Evolutionary conservation across 1,284 basidiomycete species (phyloP), one percentile per base, ranked within the genome.

Genomic region (Cystobasidium slooffiae): DNA sequence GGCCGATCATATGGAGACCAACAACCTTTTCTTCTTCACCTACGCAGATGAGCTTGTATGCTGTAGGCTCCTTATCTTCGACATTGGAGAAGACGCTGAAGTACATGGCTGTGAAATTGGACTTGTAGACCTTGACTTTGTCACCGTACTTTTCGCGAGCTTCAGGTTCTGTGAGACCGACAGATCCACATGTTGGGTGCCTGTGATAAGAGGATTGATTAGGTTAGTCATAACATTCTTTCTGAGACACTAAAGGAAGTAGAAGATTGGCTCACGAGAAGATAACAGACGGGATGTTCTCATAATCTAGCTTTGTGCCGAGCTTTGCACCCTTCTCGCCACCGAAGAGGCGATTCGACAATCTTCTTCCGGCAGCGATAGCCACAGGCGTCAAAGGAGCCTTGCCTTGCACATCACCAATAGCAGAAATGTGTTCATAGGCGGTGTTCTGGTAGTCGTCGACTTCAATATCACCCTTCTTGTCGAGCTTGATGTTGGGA

Each of bases 351-450:
- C 97, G 86, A 85, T 98, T 99, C 64, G 90, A 87, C 51, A 98
- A 84, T 76, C 93, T 86, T 73, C 96, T 86, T 31, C 94, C 96
- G 6, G 97, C 97, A 62, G 96, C 96, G 76, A 99, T 97, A 24
- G 96, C 97, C 6, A 99, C 97, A n/a, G 97, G 96, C 0, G 96
- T 99, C 75, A 99, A 86, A 39, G 95, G 85, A 31, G 89, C 92
- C 84, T 96, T 95, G 75, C 96, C 96, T 77, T 88, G 88, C 16
- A 95, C 92, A 82, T 99, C 96, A 9, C 96, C 97, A 75, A 99
- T 90, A 4, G 94, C 88, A 68, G 87, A 90, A 78, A 99, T 86
- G 72, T 88, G 86, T 20, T 87, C 84, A 18, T 94, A 87, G 75
- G 84, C 88, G 64, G 93, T 88, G 80, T 90, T 88, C 85, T 99